Base-by-base conservation (phyloP, 148 eudicot genomes). In the Silene uniflora region DNA sequence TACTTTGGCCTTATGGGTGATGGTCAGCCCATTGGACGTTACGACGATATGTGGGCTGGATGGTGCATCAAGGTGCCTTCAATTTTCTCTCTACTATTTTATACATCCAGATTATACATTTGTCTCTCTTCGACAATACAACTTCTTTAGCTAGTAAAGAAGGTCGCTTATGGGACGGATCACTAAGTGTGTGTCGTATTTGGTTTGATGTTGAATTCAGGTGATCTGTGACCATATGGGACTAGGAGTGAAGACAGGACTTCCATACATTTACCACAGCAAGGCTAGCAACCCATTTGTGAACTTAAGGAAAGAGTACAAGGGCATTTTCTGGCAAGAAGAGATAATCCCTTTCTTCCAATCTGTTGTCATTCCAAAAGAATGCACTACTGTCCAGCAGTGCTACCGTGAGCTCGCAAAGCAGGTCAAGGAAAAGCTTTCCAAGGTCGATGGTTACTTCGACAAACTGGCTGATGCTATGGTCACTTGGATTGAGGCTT, bases 1-100 rank as follows among this genome's bases (percentile, higher is more conserved):
- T 87, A 87, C 89, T 87, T 89, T 58, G 90, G 92, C 18, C 92
- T 89, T 62, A 89, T 89, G 92, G 92, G 90, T 21, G 90, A 87
- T 24, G 92, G 92, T 62, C 92, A 89, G 81, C 88, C 90, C 54
- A 87, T 89, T 75, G 88, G 92, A 10, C 88, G 92, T 21, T 89
- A 89, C 46, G 92, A 89, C 13, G 90, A 89, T 62, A 89, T 89
- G 88, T 89, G 89, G 90, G 87, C 90, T 75, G 88, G 90, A 42
- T 89, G 90, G 92, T 89, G 90, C 72, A 72, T 76, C 19, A 89
- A 89, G 85, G 88, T 86, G 69, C 16, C 16, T 25, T 67, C 1
- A 6, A 7, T 69, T 7, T 73, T n/a, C 70, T 42, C 58, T 60
- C 6, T 0, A 47, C 5, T 16, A 18, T 67, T 39, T 39, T n/a